Percentiles rank a stretch among this genome's conserved stretches.
Conservation (phyloP, 371 early-diverging fungal genomes). For the Haplosporangium sp. region DNA sequence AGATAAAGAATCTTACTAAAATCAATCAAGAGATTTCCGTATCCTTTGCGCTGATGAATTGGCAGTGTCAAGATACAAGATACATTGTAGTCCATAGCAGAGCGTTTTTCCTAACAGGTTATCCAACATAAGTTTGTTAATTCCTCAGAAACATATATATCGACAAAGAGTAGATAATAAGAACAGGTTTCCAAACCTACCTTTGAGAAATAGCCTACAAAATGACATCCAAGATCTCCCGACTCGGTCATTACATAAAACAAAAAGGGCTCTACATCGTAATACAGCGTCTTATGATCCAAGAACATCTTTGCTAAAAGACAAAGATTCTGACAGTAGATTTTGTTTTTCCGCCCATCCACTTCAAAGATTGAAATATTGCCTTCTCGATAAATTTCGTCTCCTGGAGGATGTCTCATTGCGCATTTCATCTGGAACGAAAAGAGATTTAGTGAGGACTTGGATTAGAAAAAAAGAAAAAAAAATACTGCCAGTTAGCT, state of each 20-base stretch:
- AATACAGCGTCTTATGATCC: conserved; percentile 99
- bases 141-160: neutral
- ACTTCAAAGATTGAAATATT: conserved; percentile 93
- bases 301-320: conserved; percentile 98
- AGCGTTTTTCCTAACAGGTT: conserved; percentile 87
- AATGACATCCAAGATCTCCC: conserved; percentile 86
- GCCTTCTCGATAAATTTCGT: conserved; percentile 97
- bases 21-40: conserved; percentile 97
- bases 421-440: conserved; percentile 76
- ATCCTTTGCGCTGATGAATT: conserved; percentile 96
- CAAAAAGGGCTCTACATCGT: conserved; percentile 99
- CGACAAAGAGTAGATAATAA: neutral
- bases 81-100: conserved; percentile 93
- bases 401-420: conserved; percentile 95
- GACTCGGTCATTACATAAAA: conserved; percentile 96
- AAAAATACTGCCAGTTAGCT: no score
- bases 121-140: neutral
- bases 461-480: neutral
- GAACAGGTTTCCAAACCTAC: conserved; percentile 42
- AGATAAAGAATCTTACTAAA: conserved; percentile 79
- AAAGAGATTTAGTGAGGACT: neutral
- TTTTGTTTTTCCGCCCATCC: conserved; percentile 94
- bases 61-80: conserved; percentile 99
- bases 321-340: conserved; percentile 98
- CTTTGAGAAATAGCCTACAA: conserved; percentile 99